Evolutionary conservation across 1,139 yeast genomes (phyloP).

Genomic region (Entelexis paramagnoliae): DNA sequence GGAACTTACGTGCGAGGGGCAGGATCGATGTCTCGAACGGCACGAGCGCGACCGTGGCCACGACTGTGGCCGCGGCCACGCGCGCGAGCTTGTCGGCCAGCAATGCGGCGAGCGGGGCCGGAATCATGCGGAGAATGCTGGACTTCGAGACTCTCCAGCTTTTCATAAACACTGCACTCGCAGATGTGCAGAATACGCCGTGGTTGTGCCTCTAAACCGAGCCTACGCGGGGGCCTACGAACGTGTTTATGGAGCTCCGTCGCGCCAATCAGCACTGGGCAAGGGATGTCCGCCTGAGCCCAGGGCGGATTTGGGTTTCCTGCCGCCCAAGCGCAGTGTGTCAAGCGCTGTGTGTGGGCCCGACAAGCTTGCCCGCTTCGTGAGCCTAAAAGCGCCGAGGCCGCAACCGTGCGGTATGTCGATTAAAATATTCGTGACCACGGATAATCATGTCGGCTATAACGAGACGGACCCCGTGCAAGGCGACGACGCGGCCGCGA

Average conservation of each 20-base stretch:
- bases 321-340: too few relatives aligned
- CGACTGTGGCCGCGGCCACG: constrained; percentile 1
- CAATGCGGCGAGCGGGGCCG: neutral
- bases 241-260: too few relatives aligned
- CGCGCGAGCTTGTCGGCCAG: neutral
- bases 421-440: constrained; percentile 46
- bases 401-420: constrained; percentile 12
- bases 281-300: neutral
- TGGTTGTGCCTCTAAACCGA: too few relatives aligned
- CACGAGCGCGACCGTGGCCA: constrained; percentile 8
- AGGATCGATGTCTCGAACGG: constrained; percentile 21
- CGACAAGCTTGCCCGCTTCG: too few relatives aligned
- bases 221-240: too few relatives aligned
- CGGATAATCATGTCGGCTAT: constrained; percentile 95
- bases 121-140: neutral
- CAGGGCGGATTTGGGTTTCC: neutral
- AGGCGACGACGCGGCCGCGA: constrained; percentile 81
- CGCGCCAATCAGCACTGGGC: neutral
- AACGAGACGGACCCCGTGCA: constrained; percentile 81
- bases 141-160: neutral
- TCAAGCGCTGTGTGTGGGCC: too few relatives aligned
- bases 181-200: neutral
- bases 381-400: too few relatives aligned
- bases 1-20: constrained; percentile 23
- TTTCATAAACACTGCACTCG: neutral